Percentiles rank a stretch among this genome's conserved stretches.
phyloP scores from a whole-genome alignment of 2,329 filamentous ascomycete genomes.

The Trichoderma hamatum region DNA sequence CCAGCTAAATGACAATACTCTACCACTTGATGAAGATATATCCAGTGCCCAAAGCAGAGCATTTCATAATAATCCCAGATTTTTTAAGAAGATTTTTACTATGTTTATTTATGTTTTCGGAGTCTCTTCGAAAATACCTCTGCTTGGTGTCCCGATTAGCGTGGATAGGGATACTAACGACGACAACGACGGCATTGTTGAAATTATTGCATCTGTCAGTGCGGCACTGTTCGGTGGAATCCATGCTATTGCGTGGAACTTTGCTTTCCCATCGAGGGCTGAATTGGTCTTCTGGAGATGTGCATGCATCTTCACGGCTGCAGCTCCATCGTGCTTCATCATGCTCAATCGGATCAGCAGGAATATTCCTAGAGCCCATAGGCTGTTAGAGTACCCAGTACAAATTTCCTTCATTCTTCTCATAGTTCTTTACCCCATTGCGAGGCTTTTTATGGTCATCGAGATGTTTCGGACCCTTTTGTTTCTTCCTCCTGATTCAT shows the following conservation, averaged over 20 bases:
- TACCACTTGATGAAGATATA: no score
- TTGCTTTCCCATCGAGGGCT: not conserved
- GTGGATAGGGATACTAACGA: not conserved
- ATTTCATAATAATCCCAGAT: no score
- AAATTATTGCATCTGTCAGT: not conserved
- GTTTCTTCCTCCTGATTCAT: not conserved
- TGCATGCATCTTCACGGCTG: not conserved
- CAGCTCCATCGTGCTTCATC: no score
- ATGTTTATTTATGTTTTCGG: no score
- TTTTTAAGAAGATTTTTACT: no score
- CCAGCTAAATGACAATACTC: not conserved
- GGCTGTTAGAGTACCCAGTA: not conserved
- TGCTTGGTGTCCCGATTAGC: not conserved
- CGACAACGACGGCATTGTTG: no score
- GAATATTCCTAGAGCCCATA: no score
- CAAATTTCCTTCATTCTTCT: not conserved
- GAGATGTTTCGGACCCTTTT: conserved; percentile 6
- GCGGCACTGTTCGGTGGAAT: not conserved
- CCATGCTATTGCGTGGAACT: not conserved
- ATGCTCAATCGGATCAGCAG: no score
- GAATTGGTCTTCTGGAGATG: not conserved
- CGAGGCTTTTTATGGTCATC: not conserved
- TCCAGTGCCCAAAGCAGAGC: no score
- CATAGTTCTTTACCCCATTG: not conserved
- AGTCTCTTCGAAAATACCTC: no score